These are phyloP conservation scores for Sporodiniella umbellata DNA, from an alignment of 371 early-diverging fungal genomes.

Conservation along the genomic window DNA sequence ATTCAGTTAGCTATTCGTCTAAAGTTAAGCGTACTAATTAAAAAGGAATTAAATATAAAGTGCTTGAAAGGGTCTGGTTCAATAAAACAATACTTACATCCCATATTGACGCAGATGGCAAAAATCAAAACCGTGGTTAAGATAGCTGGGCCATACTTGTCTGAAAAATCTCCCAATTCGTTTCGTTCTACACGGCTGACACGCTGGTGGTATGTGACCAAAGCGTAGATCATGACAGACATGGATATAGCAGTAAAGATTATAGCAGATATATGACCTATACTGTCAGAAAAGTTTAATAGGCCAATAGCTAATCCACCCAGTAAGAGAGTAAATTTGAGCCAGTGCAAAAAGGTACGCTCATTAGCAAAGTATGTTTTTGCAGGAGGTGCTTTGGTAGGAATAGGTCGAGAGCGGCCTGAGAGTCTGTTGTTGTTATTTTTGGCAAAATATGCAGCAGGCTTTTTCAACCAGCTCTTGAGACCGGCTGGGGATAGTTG, in stretches of 20 bases:
- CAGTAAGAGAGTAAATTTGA: slow-evolving; percentile 63
- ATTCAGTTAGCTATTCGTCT: no score
- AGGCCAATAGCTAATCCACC: slow-evolving; percentile 71
- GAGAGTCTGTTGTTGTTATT: background rate
- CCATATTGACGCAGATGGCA: slow-evolving; percentile 81
- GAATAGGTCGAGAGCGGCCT: slow-evolving; percentile 10
- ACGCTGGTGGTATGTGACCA: slow-evolving; percentile 84
- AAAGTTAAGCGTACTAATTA: no score
- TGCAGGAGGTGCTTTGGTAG: slow-evolving; percentile 47
- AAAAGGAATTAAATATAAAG: no score
- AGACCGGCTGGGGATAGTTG: slow-evolving; percentile 24
- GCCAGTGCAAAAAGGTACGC: slow-evolving; percentile 90
- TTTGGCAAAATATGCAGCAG: slow-evolving; percentile 10
- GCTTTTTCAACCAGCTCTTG: slow-evolving; percentile 15
- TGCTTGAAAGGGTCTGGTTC: no score
- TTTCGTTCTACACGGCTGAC: slow-evolving; percentile 60
- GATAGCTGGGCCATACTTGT: slow-evolving; percentile 69
- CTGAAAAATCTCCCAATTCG: slow-evolving; percentile 62
- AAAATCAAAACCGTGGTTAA: slow-evolving; percentile 74
- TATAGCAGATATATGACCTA: slow-evolving; percentile 63
- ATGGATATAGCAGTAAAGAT: slow-evolving; percentile 69
- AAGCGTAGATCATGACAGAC: slow-evolving; percentile 79
- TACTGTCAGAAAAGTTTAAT: slow-evolving; percentile 72
- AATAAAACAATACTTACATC: no score
- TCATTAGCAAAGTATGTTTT: slow-evolving; percentile 98